phyloP scores from a whole-genome alignment of 331 rosid genomes.

The Stylosanthes scabra region DNA sequence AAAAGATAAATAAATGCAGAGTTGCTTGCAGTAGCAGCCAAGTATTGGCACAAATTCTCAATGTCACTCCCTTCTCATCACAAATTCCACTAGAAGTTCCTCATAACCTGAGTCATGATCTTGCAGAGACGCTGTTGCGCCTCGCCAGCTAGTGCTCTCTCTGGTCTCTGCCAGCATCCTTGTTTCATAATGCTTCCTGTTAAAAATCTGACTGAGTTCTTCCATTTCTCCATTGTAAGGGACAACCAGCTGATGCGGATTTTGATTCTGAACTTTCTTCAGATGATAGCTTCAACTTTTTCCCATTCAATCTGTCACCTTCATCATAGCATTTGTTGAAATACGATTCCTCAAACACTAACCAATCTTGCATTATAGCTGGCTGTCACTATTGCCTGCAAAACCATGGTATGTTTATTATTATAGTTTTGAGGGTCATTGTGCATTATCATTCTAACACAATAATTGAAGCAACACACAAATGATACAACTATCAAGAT shows the following conservation, averaged over 20 bases:
- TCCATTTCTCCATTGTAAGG: too few relatives aligned
- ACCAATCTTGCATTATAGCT: slow-evolving; percentile 73
- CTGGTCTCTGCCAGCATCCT: slow-evolving; percentile 58
- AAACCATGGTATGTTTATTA: too few relatives aligned
- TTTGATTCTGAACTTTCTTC: slow-evolving; percentile 58
- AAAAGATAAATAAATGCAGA: too few relatives aligned
- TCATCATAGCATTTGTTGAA: slow-evolving; percentile 65
- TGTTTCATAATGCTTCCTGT: slow-evolving; percentile 67
- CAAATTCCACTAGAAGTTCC: slow-evolving; percentile 68
- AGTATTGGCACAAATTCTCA: slow-evolving; percentile 63
- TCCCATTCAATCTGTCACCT: slow-evolving; percentile 79
- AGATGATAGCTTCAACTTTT: slow-evolving; percentile 45
- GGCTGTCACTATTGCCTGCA: too few relatives aligned
- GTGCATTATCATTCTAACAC: too few relatives aligned
- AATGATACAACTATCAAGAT: background rate
- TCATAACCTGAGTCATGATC: slow-evolving; percentile 76
- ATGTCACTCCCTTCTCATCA: slow-evolving; percentile 59
- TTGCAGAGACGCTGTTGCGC: slow-evolving; percentile 60
- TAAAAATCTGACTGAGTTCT: too few relatives aligned
- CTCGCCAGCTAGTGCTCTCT: slow-evolving; percentile 62
- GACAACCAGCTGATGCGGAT: too few relatives aligned
- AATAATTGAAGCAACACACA: too few relatives aligned
- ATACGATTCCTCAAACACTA: slow-evolving; percentile 67
- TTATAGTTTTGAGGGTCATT: too few relatives aligned
- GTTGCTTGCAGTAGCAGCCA: slow-evolving; percentile 24